Evolutionary conservation across 352 stramenopile genomes (phyloP), one percentile per base, ranked within the genome.

Genomic region (Phytophthora constricta): DNA sequence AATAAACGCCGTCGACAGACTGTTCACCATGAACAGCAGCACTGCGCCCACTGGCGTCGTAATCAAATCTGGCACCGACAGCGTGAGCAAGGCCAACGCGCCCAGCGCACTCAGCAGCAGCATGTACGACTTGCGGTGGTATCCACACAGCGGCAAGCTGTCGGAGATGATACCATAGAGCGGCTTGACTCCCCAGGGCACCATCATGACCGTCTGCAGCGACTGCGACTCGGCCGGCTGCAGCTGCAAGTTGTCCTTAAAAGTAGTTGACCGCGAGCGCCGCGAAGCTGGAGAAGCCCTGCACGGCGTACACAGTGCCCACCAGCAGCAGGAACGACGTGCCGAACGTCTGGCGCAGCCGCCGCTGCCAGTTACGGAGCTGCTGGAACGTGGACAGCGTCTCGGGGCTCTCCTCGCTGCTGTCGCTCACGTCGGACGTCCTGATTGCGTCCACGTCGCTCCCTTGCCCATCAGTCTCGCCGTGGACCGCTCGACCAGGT

Each of bases 101-200:
- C 87, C 83, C 13, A 94, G 27, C 10, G 95, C 42, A 62, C 94
- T 97, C 49, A 84, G 90, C 27, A 98, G 43, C 22, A 98, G 80
- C 58, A 99, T 91, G 78, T 99, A 99, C 47, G 91, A 98, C 74
- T 97, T 95, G 60, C 96, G 90, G 66, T 97, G 84, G 71, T 98
- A 99, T 1, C 95, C 93, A 59, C 95, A 97, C 22, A 99, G 76
- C 23, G 96, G 93, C 53, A 98, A 82, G 41, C 90, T 97, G 82
- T 99, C 97, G 10, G 85, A 97, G 9, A 99, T 76, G 74, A 99
- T 98, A 54, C 97, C 96, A 73, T 99, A 99, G 0, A 99, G 59
- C 22, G 97, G 96, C 67, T 98, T 98, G 51, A 99, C 92, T 1
- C 96, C 97, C 97, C 97, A 99, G 0, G 97, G 97, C 22, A 98